phyloP scores from a whole-genome alignment of 352 stramenopile genomes.

The Globisporangium mamillatum region DNA sequence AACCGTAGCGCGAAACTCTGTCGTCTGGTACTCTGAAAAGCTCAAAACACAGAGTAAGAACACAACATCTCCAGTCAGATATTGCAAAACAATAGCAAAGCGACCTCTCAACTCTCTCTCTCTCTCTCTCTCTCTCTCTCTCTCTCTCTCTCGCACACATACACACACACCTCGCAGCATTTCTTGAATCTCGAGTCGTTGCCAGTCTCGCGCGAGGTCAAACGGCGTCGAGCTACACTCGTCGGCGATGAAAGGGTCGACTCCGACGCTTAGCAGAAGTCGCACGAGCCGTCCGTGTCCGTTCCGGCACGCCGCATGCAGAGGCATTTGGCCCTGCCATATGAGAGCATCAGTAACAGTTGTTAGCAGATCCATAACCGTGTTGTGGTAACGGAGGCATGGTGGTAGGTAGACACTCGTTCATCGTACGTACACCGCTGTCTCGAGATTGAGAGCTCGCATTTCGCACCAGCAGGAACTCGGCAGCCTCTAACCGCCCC shows the following conservation, averaged over 20 bases:
- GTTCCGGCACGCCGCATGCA: conserved; percentile 60
- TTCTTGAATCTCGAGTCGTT: conserved; percentile 44
- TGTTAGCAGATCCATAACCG: background rate
- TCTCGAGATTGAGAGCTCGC: conserved; percentile 33
- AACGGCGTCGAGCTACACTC: conserved; percentile 45
- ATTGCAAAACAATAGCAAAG: background rate
- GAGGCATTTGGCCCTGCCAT: conserved; percentile 40
- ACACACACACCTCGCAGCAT: conserved; percentile 35
- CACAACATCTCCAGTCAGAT: background rate
- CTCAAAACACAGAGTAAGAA: background rate
- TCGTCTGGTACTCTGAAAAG: conserved; percentile 12
- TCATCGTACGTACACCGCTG: conserved; percentile 18
- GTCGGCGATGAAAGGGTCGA: conserved; percentile 44
- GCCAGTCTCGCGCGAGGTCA: conserved; percentile 59
- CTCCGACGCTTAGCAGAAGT: conserved; percentile 30
- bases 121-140: background rate
- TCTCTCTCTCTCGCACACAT: background rate
- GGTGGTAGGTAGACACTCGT: background rate
- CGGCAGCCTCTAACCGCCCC: conserved; percentile 39
- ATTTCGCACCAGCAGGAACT: conserved; percentile 34
- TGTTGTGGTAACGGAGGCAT: background rate
- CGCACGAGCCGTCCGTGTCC: conserved; percentile 47
- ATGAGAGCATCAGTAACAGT: background rate
- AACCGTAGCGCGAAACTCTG: conserved; percentile 7
- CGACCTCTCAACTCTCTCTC: background rate